These are phyloP conservation scores for Brasilioporus rufonigricans DNA, from an alignment of 768 basidiomycete species.

Conservation along the genomic window DNA sequence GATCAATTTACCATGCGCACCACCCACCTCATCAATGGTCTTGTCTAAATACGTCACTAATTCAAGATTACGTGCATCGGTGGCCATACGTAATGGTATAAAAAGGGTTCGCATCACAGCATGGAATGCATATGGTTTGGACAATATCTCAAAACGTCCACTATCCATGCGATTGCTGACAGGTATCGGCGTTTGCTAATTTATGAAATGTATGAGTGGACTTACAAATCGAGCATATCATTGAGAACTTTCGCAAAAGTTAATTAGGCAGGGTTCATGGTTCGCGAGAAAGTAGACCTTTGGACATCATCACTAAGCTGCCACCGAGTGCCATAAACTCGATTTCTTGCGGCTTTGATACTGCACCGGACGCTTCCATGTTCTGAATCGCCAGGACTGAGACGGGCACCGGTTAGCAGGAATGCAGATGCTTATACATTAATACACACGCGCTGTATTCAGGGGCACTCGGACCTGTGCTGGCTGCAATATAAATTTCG, in stretches of 20 bases:
- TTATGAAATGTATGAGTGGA: constrained; percentile 1
- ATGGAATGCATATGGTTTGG: constrained; percentile 72
- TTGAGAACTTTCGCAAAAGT: constrained; percentile 54
- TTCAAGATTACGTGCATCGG: constrained; percentile 63
- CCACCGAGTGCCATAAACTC: constrained; percentile 86
- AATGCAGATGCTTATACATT: background rate
- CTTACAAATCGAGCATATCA: constrained; percentile 79
- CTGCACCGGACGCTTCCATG: constrained; percentile 74
- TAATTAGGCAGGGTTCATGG: background rate
- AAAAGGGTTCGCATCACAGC: constrained; percentile 74
- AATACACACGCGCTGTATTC: constrained; percentile 59
- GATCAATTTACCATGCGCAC: background rate
- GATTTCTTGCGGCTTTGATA: constrained; percentile 74
- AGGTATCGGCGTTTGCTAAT: constrained; percentile 2
- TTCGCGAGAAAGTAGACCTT: constrained; percentile 44
- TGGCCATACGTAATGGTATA: constrained; percentile 64
- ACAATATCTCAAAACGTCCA: constrained; percentile 72
- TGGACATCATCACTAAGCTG: constrained; percentile 85
- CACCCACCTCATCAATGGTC: constrained; percentile 55
- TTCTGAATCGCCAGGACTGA: constrained; percentile 85
- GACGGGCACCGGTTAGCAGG: constrained; percentile 3
- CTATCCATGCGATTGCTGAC: constrained; percentile 82
- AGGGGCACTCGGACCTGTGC: constrained; percentile 77
- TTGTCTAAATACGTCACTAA: constrained; percentile 69
- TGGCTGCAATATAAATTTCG: constrained; percentile 16